Conservation (phyloP, 768 basidiomycete genomes). For the Kwoniella mangroviensis region DNA sequence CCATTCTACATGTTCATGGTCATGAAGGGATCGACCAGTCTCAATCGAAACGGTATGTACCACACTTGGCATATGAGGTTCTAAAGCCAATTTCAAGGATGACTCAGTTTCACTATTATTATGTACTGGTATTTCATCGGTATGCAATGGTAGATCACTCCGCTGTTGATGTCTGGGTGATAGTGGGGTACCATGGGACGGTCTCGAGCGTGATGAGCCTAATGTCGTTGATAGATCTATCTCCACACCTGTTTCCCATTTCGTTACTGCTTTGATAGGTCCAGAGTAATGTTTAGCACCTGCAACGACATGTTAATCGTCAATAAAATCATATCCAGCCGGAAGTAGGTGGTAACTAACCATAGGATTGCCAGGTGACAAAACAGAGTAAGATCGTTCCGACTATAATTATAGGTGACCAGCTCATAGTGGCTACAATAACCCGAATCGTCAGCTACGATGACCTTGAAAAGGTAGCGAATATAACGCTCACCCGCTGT, state of each 20-base stretch:
- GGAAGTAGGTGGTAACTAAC: constrained; percentile 32
- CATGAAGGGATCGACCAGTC: background rate
- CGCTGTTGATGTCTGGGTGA: background rate
- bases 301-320: background rate
- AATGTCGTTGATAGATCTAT: constrained; percentile 57
- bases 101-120: constrained; percentile 13
- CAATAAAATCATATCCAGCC: too few species aligned
- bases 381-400: constrained; percentile 51
- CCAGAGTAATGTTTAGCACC: constrained; percentile 58
- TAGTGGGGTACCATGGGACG: constrained; percentile 4
- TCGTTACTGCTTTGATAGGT: constrained; percentile 58
- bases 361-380: constrained; percentile 58
- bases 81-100: constrained; percentile 21
- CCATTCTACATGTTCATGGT: constrained; percentile 1
- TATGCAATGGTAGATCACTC: background rate
- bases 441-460: background rate
- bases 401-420: constrained; percentile 54
- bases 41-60: constrained; percentile 20
- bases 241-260: constrained; percentile 60
- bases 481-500: constrained; percentile 38
- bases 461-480: background rate
- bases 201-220: constrained; percentile 28
- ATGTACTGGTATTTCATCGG: background rate
- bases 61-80: constrained; percentile 22
- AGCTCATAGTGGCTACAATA: constrained; percentile 50